A percentile compares a stretch with the other conserved stretches of the same genome.
Conservation (phyloP, 768 basidiomycete species). For the Pholiota conissans region DNA sequence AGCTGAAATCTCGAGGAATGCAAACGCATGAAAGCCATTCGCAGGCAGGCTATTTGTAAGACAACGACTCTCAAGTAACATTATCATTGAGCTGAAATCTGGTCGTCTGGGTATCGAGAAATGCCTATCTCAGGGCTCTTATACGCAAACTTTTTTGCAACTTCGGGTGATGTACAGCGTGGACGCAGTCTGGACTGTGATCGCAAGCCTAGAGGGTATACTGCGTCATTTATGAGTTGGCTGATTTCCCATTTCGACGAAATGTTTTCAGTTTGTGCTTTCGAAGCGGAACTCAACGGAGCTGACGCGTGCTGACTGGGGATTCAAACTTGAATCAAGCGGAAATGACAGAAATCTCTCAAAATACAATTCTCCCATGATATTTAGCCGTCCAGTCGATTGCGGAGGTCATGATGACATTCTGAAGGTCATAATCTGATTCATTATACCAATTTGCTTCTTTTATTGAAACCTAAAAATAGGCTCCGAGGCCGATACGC, state of each 20-base stretch:
- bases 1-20: neutral
- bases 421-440: neutral
- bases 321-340: no score
- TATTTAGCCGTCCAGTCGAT: neutral
- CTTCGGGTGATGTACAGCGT: neutral
- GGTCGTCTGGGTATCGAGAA: no score
- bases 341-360: no score
- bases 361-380: no score
- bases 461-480: neutral
- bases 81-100: no score
- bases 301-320: no score
- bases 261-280: neutral
- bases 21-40: neutral
- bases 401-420: neutral
- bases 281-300: neutral
- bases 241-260: neutral
- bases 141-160: no score
- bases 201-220: neutral
- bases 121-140: no score
- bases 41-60: neutral
- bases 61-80: neutral
- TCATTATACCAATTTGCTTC: neutral
- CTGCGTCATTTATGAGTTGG: neutral
- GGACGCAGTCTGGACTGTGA: neutral
- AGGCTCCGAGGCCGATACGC: neutral